A percentile compares a stretch with the other conserved stretches of the same genome.
Conservation (phyloP, 495 filamentous ascomycete genomes). For the Pyronema omphalodes region DNA sequence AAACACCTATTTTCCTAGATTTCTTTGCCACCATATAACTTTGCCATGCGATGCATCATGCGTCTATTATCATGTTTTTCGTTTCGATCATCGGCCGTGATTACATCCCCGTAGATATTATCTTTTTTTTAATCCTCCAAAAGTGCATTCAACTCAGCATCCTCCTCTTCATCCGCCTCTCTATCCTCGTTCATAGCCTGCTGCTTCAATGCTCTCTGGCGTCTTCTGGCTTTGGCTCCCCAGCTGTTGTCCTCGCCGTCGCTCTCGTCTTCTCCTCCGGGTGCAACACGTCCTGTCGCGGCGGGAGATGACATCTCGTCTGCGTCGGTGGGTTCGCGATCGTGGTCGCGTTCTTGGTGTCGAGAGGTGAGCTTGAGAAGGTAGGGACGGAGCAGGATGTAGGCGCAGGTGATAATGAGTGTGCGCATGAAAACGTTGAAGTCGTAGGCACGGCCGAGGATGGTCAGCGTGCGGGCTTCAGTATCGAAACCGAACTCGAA, state of each 20-base stretch:
- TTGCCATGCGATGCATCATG: too few relatives aligned
- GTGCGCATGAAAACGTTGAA: not conserved
- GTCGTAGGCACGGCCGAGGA: slow-evolving; percentile 1
- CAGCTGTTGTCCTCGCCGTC: slow-evolving; percentile 15
- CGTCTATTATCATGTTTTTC: too few relatives aligned
- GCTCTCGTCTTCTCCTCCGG: slow-evolving; percentile 39
- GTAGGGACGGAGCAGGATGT: slow-evolving; percentile 1
- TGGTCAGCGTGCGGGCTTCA: not conserved
- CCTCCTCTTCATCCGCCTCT: slow-evolving; percentile 21
- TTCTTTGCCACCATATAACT: too few relatives aligned
- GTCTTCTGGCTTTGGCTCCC: not conserved
- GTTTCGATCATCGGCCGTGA: too few relatives aligned
- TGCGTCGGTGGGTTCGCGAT: slow-evolving; percentile 44
- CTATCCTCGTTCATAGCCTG: slow-evolving; percentile 24
- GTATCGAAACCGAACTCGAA: slow-evolving; percentile 1
- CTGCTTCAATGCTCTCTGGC: slow-evolving; percentile 5
- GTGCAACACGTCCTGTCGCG: slow-evolving; percentile 39
- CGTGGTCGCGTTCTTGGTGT: slow-evolving; percentile 65
- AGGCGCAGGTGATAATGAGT: not conserved
- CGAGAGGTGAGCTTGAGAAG: not conserved
- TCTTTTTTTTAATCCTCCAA: not conserved
- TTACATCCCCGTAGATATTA: too few relatives aligned
- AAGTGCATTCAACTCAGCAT: slow-evolving; percentile 31
- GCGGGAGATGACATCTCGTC: slow-evolving; percentile 51
- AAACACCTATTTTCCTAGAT: too few relatives aligned